These are phyloP conservation scores for Leishmania tropica DNA, from an alignment of 208 protist species.

Conservation along the genomic window DNA sequence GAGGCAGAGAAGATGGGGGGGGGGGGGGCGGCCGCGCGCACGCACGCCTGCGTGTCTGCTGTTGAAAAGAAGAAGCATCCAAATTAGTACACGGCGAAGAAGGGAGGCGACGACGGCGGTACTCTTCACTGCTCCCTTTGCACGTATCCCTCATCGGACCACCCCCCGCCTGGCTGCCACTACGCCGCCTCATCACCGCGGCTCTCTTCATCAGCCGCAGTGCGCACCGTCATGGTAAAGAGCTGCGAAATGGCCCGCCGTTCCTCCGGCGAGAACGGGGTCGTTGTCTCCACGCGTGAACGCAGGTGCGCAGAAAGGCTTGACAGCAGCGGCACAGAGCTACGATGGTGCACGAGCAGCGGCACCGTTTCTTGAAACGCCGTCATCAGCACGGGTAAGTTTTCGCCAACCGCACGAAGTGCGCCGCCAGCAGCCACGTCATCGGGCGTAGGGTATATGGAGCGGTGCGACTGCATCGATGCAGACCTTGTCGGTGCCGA, in stretches of 20 bases:
- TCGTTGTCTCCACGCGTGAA: conserved; percentile 7
- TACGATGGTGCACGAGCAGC: conserved; percentile 19
- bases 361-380: conserved; percentile 30
- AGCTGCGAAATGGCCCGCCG: conserved; percentile 8
- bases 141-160: neutral
- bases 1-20: neutral
- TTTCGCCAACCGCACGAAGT: conserved; percentile 9
- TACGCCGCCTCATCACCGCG: neutral
- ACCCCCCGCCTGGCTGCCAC: neutral
- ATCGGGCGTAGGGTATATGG: neutral
- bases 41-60: neutral
- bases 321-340: conserved; percentile 2
- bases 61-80: neutral
- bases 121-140: neutral
- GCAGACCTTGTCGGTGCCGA: conserved; percentile 7
- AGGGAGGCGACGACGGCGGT: neutral
- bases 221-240: conserved; percentile 9
- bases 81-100: neutral
- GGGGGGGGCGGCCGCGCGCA: neutral
- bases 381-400: conserved; percentile 24
- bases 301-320: conserved; percentile 16
- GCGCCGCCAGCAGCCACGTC: neutral
- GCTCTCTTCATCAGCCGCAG: conserved; percentile 1
- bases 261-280: conserved; percentile 17
- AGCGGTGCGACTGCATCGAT: neutral